Evolutionary conservation across 192 early-diverging fungal genomes (phyloP), one percentile per base, ranked within the genome.

Genomic region (Umbelopsis sp.): DNA sequence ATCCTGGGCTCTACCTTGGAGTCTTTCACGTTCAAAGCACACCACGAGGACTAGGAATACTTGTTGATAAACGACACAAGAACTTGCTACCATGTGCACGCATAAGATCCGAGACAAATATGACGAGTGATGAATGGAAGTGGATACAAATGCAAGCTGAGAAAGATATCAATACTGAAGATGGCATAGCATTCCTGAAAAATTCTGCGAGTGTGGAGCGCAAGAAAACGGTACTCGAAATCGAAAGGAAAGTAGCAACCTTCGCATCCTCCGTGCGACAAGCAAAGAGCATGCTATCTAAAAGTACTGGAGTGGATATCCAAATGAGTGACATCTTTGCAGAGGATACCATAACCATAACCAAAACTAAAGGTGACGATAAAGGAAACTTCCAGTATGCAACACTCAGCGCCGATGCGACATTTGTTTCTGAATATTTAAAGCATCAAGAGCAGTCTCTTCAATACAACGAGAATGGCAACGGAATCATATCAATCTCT

Each of bases 1-100:
- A 54, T 1, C 71, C 81, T 24, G 83, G 83, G 3, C 71, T 85
- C 4, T 85, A 85, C 49, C 52, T 85, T 36, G 83, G 81, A 45
- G 43, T 85, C n/a, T 81, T 82, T 52, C 79, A 85, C 47, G 77
- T 79, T 0, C 81, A 85, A 62, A 82, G 83, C 29, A 82, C 79
- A 22, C 74, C 81, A 70, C 53, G 73, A 17, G 81, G 80, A 17
- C 49, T 85, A 21, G 74, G 78, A 59, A 79, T 85, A 25, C 66
- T 85, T 4, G 80, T 85, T 7, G 79, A 81, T 3, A 71, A 71
- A 20, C 71, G 75, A 11, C 74, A 81, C 29, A 78, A 82, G 44
- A 80, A 82, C n/a, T 81, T 80, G 32, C 52, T 85, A 16, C 83
- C 83, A 1, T 68, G 83, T 3, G 72, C 76, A 9, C 83, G 81